phyloP scores from a whole-genome alignment of 164 flowering plant species.

The Umbellularia californica region DNA sequence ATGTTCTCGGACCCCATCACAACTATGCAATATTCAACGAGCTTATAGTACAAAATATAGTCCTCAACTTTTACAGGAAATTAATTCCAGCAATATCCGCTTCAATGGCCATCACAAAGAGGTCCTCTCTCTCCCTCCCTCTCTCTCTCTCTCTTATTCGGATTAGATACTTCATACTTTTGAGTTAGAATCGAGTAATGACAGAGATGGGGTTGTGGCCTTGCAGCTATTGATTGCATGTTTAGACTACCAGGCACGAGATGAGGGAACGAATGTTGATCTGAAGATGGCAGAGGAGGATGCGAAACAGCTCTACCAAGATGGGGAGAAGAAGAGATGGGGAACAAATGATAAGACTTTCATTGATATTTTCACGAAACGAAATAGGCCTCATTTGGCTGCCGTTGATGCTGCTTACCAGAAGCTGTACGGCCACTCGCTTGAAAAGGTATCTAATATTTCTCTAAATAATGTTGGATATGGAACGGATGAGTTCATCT shows the following conservation, averaged over 20 bases:
- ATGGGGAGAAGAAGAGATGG: background rate
- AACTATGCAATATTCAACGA: constrained; percentile 33
- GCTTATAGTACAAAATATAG: constrained; percentile 29
- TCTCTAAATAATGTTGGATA: too few species aligned
- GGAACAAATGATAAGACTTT: background rate
- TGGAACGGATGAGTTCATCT: too few species aligned
- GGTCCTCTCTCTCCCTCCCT: constrained; percentile 4
- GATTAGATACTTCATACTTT: too few species aligned
- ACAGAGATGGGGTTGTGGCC: too few species aligned
- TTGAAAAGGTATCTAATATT: background rate
- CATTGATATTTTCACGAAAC: background rate
- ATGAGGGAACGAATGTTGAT: background rate
- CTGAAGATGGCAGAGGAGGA: background rate
- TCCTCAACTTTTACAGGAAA: constrained; percentile 15
- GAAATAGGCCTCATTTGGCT: background rate
- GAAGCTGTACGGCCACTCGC: background rate
- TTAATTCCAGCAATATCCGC: background rate
- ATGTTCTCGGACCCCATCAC: constrained; percentile 43
- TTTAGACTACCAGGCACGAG: background rate
- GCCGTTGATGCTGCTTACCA: background rate
- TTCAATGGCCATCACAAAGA: background rate
- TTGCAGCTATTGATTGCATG: background rate
- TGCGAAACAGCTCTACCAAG: background rate
- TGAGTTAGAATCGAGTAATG: too few species aligned
- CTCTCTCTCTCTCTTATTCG: too few species aligned